Evolutionary conservation across 169 alveolate species (phyloP), one percentile per base, ranked within the genome.

Genomic region (Eimeria necatrix): DNA sequence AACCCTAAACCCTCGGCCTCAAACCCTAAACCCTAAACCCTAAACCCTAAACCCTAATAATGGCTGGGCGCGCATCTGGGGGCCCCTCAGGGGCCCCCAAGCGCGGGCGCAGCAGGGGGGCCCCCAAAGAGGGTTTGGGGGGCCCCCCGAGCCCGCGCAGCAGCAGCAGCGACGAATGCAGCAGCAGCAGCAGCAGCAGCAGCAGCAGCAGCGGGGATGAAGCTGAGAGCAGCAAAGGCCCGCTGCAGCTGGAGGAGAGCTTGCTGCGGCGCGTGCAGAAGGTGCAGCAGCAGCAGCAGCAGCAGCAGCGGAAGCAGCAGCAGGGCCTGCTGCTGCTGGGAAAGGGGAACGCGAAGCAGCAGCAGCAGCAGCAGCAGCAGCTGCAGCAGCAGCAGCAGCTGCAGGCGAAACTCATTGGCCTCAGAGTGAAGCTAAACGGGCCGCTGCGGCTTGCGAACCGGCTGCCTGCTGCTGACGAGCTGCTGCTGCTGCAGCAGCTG

Each of bases 21-120:
- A n/a, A n/a, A n/a, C n/a, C n/a, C n/a, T n/a, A n/a, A 71, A 71
- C 81, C 53, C 81, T 71, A 71, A 8, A 71, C 24, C 64, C 5
- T 56, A 56, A 1, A 56, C 64, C 64, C 64, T 56, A 56, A 56
- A 56, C 64, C 64, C 64, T 20, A 4, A 56, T 56, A 12, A 71
- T 71, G 81, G 41, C 81, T 32, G 81, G 10, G 22, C 81, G 81
- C 2, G 22, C 16, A 6, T 71, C 81, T 49, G 87, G 64, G 59
- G 87, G 64, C 87, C 87, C 59, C 87, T 48, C 61, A 4, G 48
- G 87, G 87, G 87, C 68, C 81, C 81, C 81, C 81, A 71, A 71
- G 81, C 81, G 81, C 10, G 53, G 56, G 14, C 56, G 26, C 4
- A 49, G 53, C 41, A 12, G 64, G 87, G 87, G 87, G 68, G 49